A percentile compares a stretch with the other conserved stretches of the same genome.
Conservation (phyloP, 306 rosid species). For the Cicer cuneatum region DNA sequence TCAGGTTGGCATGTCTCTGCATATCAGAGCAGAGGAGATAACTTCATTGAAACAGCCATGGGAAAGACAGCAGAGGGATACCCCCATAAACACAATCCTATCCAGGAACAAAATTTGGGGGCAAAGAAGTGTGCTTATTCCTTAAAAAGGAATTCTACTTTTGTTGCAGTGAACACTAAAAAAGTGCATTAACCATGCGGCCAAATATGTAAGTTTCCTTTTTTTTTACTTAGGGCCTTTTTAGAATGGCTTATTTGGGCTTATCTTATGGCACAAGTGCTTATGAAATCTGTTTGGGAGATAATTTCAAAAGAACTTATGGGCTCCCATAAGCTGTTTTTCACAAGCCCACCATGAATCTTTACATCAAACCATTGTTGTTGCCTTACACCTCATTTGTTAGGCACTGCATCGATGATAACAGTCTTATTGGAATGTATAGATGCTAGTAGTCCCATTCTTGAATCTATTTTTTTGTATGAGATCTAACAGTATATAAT, state of each 20-base stretch:
- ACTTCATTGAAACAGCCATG: conserved; percentile 1
- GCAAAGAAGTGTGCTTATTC: conserved; percentile 12
- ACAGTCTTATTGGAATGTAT: conserved; percentile 1
- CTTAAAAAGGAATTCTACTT: conserved; percentile 7
- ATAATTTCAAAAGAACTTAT: too few species aligned
- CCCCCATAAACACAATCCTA: conserved; percentile 30
- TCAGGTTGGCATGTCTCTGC: conserved; percentile 5
- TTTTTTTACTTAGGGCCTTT: not conserved
- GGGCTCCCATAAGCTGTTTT: too few species aligned
- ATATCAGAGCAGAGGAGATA: not conserved
- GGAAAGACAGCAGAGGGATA: not conserved
- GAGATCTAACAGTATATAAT: not conserved
- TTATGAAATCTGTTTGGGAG: too few species aligned
- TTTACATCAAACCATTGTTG: not conserved
- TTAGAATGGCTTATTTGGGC: too few species aligned
- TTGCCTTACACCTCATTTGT: not conserved
- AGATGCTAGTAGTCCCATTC: not conserved
- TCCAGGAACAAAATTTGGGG: not conserved
- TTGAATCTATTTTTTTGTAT: conserved; percentile 7
- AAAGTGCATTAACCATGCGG: not conserved
- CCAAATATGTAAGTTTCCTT: conserved; percentile 12
- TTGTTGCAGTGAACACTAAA: not conserved
- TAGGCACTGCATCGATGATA: not conserved
- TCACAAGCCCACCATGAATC: not conserved
- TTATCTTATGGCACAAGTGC: too few species aligned